These are phyloP conservation scores for Tephrocybe sp. DNA, from an alignment of 768 basidiomycete species.

Conservation along the genomic window DNA sequence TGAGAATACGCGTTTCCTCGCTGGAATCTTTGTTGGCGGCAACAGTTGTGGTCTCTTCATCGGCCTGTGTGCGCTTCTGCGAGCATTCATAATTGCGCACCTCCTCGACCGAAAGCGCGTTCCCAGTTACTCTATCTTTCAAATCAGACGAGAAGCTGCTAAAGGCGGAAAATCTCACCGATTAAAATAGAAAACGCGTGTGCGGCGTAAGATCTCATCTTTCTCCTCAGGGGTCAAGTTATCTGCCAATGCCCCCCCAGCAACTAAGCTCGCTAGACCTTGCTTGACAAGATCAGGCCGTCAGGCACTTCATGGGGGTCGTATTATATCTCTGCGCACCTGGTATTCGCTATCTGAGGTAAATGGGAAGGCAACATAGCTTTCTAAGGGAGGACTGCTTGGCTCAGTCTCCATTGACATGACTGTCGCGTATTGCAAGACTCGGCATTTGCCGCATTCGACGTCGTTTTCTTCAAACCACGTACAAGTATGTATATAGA, in stretches of 20 bases:
- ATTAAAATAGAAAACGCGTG: slow-evolving; percentile 75
- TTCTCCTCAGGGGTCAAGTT: slow-evolving; percentile 33
- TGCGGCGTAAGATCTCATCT: slow-evolving; percentile 48
- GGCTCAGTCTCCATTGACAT: slow-evolving; percentile 1
- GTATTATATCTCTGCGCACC: slow-evolving; percentile 32
- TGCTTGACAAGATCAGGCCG: slow-evolving; percentile 40
- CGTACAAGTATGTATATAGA: too few relatives aligned
- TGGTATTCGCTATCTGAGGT: slow-evolving; percentile 55
- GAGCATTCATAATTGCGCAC: slow-evolving; percentile 33
- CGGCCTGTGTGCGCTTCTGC: neutral
- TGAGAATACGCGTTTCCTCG: slow-evolving; percentile 44
- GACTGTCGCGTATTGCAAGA: neutral
- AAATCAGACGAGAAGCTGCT: neutral
- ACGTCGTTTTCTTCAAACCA: too few relatives aligned
- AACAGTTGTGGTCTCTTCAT: neutral
- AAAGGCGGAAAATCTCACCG: slow-evolving; percentile 26
- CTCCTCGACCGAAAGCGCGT: slow-evolving; percentile 38
- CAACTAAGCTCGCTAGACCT: slow-evolving; percentile 59
- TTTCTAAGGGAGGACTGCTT: slow-evolving; percentile 6
- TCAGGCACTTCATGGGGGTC: slow-evolving; percentile 6
- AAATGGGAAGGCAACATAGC: slow-evolving; percentile 49
- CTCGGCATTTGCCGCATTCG: too few relatives aligned
- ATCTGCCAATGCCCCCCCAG: slow-evolving; percentile 35
- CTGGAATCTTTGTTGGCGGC: neutral
- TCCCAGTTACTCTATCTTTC: slow-evolving; percentile 35